Base-by-base conservation (phyloP, 2,329 filamentous ascomycete genomes). In the Teratosphaeria nubilosa region DNA sequence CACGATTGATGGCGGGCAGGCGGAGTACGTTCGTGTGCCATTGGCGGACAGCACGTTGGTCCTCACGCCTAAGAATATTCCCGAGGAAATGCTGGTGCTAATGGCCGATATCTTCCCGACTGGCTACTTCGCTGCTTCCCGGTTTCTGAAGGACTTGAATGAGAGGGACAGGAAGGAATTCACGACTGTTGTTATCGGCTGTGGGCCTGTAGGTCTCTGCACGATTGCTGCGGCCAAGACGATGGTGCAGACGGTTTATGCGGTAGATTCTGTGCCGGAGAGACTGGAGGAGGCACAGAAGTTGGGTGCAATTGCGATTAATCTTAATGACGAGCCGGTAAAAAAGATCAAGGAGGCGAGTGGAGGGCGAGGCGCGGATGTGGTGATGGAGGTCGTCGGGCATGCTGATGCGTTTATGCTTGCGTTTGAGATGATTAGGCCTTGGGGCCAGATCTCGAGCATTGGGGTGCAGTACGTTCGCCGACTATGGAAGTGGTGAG, bases 71-170 rank as follows among this genome's bases (percentile, higher is more conserved):
- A 73, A 82, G 1, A 82, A 80, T 9, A 86, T 95, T 59, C 82
- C 86, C 22, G 86, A 92, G 64, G 82, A 87, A 63, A 84, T 84
- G 37, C 78, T 95, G 54, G 84, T 95, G 6, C 80, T 96, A 27
- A 95, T 96, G 91, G 90, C 89, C 16, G 91, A 96, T 69, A 95
- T 96, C 66, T 95, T 94, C 73, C 91, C 91, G 31, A 81, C 78
- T 0, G 88, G 91, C 7, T 95, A 84, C 75, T 95, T 91, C 66
- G 91, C 89, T 6, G 88, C 88, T 4, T 80, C 81, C 58, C 94
- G 90, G 68, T 91, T 85, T 6, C 86, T 95, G 72, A 82, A 82
- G 58, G 75, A 86, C 68, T 78, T 86, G 45, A 77, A 75, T 14
- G 67, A 69, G 14, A 79, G 84, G 60, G 78, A 85, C 58, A 81